Percentiles rank a stretch among this genome's conserved stretches.
Conservation (phyloP, 1,284 basidiomycete species). For the Apiotrichum gracile region DNA sequence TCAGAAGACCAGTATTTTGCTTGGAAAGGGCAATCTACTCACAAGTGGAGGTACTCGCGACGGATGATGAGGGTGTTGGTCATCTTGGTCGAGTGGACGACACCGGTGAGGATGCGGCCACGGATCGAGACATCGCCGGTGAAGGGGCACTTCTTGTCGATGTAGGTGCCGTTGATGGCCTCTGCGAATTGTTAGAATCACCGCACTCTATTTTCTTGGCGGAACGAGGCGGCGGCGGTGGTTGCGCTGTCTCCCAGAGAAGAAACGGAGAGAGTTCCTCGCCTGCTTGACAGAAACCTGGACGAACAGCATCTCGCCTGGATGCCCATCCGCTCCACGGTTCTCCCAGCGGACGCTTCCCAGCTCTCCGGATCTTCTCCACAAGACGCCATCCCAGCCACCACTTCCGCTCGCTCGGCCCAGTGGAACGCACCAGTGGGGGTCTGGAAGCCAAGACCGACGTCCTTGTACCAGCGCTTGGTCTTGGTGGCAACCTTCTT, state of each 20-base stretch:
- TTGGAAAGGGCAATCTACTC: slow-evolving; percentile 5
- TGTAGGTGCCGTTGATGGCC: slow-evolving; percentile 94
- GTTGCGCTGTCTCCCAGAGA: no score
- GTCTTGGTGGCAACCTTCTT: slow-evolving; percentile 91
- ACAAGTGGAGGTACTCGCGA: slow-evolving; percentile 91
- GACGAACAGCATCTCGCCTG: no score
- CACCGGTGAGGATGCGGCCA: slow-evolving; percentile 96
- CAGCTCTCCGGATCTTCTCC: neutral
- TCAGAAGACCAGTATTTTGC: neutral
- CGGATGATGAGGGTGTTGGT: slow-evolving; percentile 97
- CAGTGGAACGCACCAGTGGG: slow-evolving; percentile 51
- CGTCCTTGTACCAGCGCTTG: slow-evolving; percentile 99
- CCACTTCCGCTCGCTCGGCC: neutral
- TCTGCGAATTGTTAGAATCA: slow-evolving; percentile 80
- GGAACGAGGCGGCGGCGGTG: neutral
- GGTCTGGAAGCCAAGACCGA: slow-evolving; percentile 95
- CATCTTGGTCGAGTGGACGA: slow-evolving; percentile 96
- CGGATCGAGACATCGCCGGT: slow-evolving; percentile 95
- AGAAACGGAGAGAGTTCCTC: no score
- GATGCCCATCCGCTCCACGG: neutral
- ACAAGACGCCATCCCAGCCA: neutral
- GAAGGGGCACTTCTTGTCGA: slow-evolving; percentile 99
- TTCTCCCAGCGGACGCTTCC: neutral
- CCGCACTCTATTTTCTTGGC: no score
- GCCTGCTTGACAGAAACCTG: no score